Base-by-base conservation (phyloP, 441 rosid genomes). In the Arabidopsis hybrid region DNA sequence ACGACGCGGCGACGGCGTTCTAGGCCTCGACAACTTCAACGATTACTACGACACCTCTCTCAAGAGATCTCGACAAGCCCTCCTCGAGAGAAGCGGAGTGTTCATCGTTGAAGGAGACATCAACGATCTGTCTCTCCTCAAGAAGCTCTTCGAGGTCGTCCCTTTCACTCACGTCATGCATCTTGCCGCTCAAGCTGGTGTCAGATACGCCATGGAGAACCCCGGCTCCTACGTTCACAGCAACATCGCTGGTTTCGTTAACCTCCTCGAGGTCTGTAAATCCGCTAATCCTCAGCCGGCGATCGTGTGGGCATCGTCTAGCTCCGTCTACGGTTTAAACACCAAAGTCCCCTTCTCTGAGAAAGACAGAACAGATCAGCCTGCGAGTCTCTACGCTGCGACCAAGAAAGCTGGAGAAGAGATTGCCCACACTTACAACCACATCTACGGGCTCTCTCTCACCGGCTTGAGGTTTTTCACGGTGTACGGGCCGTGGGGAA, bases 401-500 rank as follows among this genome's bases (percentile, higher is more conserved):
- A 90, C 97, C 9, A 94, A 94, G 77, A 94, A 94, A 61, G 97
- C 99, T 6, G 99, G 99, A 3, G 99, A 94, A 75, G 99, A 90
- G 77, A 92, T 94, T 71, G 97, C 99, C 29, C 99, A 92, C 65
- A 92, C 97, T 59, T 95, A 92, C 72, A 95, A 95, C 70, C 97
- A 95, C 75, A 95, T 95, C 55, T 87, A 95, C 65, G 97, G 40
- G 1, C 90, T 95, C 49, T 92, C 99, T 12, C 86, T 92, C 12
- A 95, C 99, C 1, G 98, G 93, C n/a, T 79, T 92, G 83, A 75
- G 97, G 52, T 95, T 95, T 79, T 95, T 95, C 81, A 95, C 99
- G 0, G 99, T 95, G 39, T 95, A 95, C 75, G 99, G 98, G 0
- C 99, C 98, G 0, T 92, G 99, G 98, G 99, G 99, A 11, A 88